Evolutionary conservation across 306 rosid species (phyloP), one percentile per base, ranked within the genome.

Genomic region (Quercus wislizeni): DNA sequence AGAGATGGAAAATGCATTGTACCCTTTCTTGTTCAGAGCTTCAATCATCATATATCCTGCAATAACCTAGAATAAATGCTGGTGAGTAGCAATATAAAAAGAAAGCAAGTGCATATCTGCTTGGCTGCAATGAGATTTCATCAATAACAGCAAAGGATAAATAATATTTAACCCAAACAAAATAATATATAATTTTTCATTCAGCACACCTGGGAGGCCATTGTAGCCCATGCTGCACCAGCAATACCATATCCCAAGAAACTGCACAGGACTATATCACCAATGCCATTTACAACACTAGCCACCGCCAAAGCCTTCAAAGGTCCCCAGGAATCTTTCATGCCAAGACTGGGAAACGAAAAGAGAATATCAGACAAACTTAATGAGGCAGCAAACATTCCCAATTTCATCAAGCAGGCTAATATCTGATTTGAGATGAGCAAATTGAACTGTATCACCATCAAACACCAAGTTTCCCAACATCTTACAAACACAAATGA

Each of bases 281-380:
- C 97, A 73, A 83, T 15, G 51, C 88, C 94, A 82, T 89, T 89
- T 71, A 89, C 82, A 73, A 68, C 63, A 73, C 87, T 91, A 27
- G 97, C 89, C 75, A 71, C 87, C 11, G 86, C 90, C 89, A 91
- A 87, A 71, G 94, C 94, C 92, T 88, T 93, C 82, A 89, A 77
- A 62, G 96, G 97, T 79, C 94, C 97, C 97, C 92, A 91, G 2
- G 97, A 93, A 93, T 91, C 97, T 87, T 93, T 93, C 97, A 89
- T 88, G 80, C 94, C 96, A 81, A 93, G 97, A 80, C 96, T 91
- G 57, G 54, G 54, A 35, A 75, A 79, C 73, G 55, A 35, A 59
- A 65, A 4, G 31, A 75, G n/a, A 58, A 30, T 41, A 57, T 38
- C 58, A 82, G 70, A 74, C 38, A 68, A 67, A 76, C 75, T 73